Base-by-base conservation (phyloP, 78 protist genomes). In the Isochrysis galbana region DNA sequence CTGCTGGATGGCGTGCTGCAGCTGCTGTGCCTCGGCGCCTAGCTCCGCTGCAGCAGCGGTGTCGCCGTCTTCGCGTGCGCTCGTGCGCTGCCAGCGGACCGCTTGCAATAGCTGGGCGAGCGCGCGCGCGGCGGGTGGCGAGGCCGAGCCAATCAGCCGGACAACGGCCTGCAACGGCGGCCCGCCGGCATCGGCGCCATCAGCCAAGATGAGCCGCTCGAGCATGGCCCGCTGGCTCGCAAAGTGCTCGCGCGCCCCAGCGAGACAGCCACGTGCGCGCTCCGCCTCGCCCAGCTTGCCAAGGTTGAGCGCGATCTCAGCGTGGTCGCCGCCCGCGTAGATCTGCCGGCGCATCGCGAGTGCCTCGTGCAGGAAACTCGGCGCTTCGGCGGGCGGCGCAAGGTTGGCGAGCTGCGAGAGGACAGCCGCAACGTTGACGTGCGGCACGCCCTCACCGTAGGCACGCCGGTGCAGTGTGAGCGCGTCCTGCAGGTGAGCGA, bases 211-310 rank as follows among this genome's bases (percentile, higher is more conserved):
- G 29, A 77, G 46, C 2, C 19, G 19, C 46, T 77, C 84, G 47
- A 77, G 46, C 32, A 77, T 19, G 29, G 47, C 46, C 14, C 84
- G 84, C 1, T 2, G 29, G 29, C 1, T 23, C 34, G 21, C 47
- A 46, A 77, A 77, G 46, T 39, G 46, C 32, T 14, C 26, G 26
- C 34, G 34, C 32, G 84, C 84, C 19, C 19, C 46, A 23, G 10
- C 32, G 1, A 77, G 4, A 3, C 10, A 41, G 46, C 84, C 84
- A 3, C 84, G 44, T 29, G 84, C 84, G 22, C 84, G 84, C 26
- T 77, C 84, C 34, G 34, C 14, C 84, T 77, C 84, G 47, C 84
- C 84, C 46, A 77, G 84, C 84, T 77, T 77, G 84, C 46, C 44
- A 25, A 77, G 22, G 19, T 77, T 77, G 84, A 77, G 84, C 47